Evolutionary conservation across 192 early-diverging fungal genomes (phyloP).

Genomic region (Mortierella hygrophila): DNA sequence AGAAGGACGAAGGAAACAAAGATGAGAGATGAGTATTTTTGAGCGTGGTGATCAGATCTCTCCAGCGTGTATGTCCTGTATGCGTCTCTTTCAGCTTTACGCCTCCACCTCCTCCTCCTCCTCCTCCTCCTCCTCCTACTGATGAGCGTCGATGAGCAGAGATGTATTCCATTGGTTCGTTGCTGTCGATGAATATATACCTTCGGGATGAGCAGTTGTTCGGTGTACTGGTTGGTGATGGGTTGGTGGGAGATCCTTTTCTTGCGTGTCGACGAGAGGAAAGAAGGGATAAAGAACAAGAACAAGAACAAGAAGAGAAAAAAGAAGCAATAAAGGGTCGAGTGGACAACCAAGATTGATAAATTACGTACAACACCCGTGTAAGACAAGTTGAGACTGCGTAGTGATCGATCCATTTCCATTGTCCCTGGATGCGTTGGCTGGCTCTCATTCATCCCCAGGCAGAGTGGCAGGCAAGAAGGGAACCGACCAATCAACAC

Average conservation of each 20-base stretch:
- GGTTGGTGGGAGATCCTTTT: conserved; percentile 5
- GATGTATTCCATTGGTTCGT: not conserved
- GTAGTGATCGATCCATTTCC: not conserved
- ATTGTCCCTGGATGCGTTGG: conserved; percentile 6
- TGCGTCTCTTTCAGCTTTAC: not conserved
- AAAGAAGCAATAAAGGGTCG: conserved; percentile 1
- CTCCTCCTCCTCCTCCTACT: too few relatives aligned
- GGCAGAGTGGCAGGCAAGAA: not conserved
- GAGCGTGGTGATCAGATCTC: not conserved
- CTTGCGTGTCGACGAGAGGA: conserved; percentile 5
- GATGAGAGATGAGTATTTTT: not conserved
- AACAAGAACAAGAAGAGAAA: not conserved
- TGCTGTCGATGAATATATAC: not conserved
- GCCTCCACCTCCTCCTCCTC: not conserved
- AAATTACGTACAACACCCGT: not conserved
- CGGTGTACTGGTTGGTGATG: not conserved
- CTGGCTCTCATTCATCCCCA: not conserved
- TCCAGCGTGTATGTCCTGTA: not conserved
- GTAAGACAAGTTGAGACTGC: not conserved
- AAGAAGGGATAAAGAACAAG: conserved; percentile 8
- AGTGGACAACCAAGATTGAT: not conserved
- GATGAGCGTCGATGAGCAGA: not conserved
- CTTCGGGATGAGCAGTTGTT: not conserved
- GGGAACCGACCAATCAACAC: not conserved
- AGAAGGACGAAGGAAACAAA: not conserved